These are phyloP conservation scores for Penicillium macrosclerotiorum DNA, from an alignment of 495 filamentous ascomycete genomes.

Conservation along the genomic window DNA sequence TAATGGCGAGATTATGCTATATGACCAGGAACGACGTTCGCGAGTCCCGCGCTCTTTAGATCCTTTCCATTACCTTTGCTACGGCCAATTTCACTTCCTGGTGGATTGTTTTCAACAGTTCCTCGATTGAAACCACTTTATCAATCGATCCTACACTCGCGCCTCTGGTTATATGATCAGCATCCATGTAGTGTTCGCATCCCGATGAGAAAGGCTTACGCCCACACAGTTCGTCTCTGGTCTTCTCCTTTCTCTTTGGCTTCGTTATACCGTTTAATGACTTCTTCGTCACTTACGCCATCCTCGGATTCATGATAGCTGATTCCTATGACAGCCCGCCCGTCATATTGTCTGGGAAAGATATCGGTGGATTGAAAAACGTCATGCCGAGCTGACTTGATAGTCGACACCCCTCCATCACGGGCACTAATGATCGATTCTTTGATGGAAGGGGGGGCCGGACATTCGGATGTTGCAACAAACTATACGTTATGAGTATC, in stretches of 20 bases:
- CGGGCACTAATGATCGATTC: constrained; percentile 16
- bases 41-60: no score
- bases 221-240: constrained; percentile 24
- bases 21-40: no score
- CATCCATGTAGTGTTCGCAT: neutral
- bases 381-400: constrained; percentile 22
- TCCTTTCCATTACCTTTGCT: constrained; percentile 1
- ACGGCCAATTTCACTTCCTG: constrained; percentile 9
- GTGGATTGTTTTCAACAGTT: constrained; percentile 15
- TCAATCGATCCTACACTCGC: constrained; percentile 22
- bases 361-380: constrained; percentile 26
- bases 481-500: constrained; percentile 19
- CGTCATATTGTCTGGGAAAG: constrained; percentile 27
- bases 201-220: constrained; percentile 14
- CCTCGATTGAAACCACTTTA: constrained; percentile 12
- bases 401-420: constrained; percentile 23
- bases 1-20: no score
- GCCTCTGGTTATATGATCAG: constrained; percentile 11
- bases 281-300: constrained; percentile 18
- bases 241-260: constrained; percentile 16
- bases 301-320: constrained; percentile 15
- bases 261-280: constrained; percentile 24
- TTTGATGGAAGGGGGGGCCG: constrained; percentile 19
- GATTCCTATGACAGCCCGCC: constrained; percentile 21
- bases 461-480: constrained; percentile 22